A percentile compares a stretch with the other conserved stretches of the same genome.
These are phyloP conservation scores for Musa beccarii DNA, from an alignment of 176 grass and related monocot genomes.

Conservation along the genomic window DNA sequence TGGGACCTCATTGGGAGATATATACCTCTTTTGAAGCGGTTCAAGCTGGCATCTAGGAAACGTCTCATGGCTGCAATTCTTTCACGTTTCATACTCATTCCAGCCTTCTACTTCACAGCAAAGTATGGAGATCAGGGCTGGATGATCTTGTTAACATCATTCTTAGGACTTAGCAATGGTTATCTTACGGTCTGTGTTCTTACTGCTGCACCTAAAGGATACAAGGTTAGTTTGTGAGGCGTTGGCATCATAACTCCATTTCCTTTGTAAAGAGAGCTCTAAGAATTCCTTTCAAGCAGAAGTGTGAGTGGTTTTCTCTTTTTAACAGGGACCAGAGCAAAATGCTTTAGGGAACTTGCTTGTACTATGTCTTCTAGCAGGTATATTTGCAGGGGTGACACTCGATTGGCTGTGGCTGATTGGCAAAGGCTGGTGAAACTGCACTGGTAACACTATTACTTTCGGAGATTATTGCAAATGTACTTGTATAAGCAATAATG, in stretches of 20 bases:
- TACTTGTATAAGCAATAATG: no score
- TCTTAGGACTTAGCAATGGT: slow-evolving; percentile 47
- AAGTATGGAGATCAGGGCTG: slow-evolving; percentile 58
- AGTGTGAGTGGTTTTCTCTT: slow-evolving; percentile 2
- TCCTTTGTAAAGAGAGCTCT: slow-evolving; percentile 14
- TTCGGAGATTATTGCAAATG: no score
- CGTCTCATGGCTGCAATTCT: slow-evolving; percentile 28
- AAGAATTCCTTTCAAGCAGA: background rate
- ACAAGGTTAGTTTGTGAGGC: slow-evolving; percentile 32
- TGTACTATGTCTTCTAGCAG: slow-evolving; percentile 39
- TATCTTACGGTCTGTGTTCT: slow-evolving; percentile 63
- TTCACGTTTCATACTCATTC: slow-evolving; percentile 46
- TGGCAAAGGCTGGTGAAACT: slow-evolving; percentile 60
- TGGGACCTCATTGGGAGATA: slow-evolving; percentile 70
- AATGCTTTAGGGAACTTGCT: slow-evolving; percentile 69
- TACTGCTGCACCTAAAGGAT: slow-evolving; percentile 53
- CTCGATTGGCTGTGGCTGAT: slow-evolving; percentile 65
- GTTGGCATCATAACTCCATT: background rate
- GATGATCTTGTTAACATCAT: slow-evolving; percentile 55
- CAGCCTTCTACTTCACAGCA: slow-evolving; percentile 61
- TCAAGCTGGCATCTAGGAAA: slow-evolving; percentile 49
- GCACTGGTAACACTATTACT: no score
- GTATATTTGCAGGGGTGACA: slow-evolving; percentile 37
- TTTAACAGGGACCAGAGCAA: slow-evolving; percentile 51
- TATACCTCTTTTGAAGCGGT: slow-evolving; percentile 37